Conservation (phyloP, 192 early-diverging fungal species). For the Mortierella claussenii region DNA sequence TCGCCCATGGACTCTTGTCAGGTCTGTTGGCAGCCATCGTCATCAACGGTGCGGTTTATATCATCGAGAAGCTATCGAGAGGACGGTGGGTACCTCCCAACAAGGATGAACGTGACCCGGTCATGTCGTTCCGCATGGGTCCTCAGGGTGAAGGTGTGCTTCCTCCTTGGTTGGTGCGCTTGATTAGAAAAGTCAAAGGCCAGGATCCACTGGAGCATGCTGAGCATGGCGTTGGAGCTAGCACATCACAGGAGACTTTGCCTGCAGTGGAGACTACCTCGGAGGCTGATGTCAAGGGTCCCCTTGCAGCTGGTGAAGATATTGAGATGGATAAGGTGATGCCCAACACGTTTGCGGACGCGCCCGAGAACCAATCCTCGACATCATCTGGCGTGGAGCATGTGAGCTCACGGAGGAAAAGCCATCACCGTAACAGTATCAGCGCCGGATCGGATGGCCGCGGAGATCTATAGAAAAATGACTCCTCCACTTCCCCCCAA, state of each 20-base stretch:
- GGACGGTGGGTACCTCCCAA: constrained; percentile 62
- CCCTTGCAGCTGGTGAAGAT: not conserved
- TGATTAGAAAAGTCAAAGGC: constrained; percentile 40
- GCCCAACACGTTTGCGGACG: no score
- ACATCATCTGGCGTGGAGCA: constrained; percentile 21
- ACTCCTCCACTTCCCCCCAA: no score
- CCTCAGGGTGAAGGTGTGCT: constrained; percentile 49
- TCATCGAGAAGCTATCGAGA: constrained; percentile 65
- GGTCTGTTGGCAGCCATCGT: constrained; percentile 76
- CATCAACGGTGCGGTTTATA: constrained; percentile 71
- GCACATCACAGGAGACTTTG: constrained; percentile 24
- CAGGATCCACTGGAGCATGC: constrained; percentile 35
- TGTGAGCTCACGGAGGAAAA: constrained; percentile 7
- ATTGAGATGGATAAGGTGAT: constrained; percentile 12
- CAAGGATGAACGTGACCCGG: constrained; percentile 41
- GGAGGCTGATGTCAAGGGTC: not conserved
- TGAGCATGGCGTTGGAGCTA: constrained; percentile 20
- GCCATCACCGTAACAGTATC: constrained; percentile 33
- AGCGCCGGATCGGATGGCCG: constrained; percentile 10
- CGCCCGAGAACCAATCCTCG: not conserved
- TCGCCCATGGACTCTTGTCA: constrained; percentile 83
- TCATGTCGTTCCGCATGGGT: constrained; percentile 51
- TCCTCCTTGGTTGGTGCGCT: constrained; percentile 43
- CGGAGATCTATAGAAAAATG: not conserved
- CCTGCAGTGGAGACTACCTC: not conserved